These are phyloP conservation scores for Vigna trinervia DNA, from an alignment of 306 rosid genomes.

Conservation along the genomic window DNA sequence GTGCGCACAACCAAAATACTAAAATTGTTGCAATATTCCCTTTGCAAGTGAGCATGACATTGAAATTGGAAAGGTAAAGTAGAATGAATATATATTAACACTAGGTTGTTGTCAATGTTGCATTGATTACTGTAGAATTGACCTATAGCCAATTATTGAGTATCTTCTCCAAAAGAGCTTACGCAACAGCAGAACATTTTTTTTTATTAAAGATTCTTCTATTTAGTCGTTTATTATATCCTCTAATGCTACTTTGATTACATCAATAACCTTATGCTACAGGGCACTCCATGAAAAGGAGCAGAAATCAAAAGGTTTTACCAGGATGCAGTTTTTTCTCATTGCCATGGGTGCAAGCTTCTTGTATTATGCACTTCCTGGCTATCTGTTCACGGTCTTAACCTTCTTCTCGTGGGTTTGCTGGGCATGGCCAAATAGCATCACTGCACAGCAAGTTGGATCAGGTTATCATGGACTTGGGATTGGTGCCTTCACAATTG, in stretches of 20 bases:
- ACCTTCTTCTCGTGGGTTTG: conserved; percentile 99
- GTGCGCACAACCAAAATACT: conserved; percentile 31
- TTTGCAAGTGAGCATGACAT: conserved; percentile 35
- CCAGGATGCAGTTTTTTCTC: conserved; percentile 84
- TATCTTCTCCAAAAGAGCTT: conserved; percentile 40
- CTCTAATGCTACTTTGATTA: conserved; percentile 38
- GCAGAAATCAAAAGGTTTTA: conserved; percentile 59
- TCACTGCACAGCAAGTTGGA: conserved; percentile 96
- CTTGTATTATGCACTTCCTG: conserved; percentile 85
- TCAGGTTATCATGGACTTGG: conserved; percentile 93
- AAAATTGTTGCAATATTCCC: conserved; percentile 48
- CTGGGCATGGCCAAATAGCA: conserved; percentile 90
- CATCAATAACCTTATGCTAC: conserved; percentile 45
- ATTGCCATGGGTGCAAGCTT: conserved; percentile 81
- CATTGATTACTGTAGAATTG: conserved; percentile 45
- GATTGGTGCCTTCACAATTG: conserved; percentile 88
- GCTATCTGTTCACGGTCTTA: conserved; percentile 76
- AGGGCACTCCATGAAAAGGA: conserved; percentile 99
- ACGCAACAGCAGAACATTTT: conserved; percentile 27
- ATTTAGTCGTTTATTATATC: conserved; percentile 31
- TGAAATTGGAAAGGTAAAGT: conserved; percentile 41
- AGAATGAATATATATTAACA: conserved; percentile 29
- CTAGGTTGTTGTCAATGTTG: conserved; percentile 33
- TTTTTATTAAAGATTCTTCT: conserved; percentile 10
- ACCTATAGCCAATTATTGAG: conserved; percentile 45